Base-by-base conservation (phyloP, 495 filamentous ascomycete genomes). In the Sabuloglossum arenarium region DNA sequence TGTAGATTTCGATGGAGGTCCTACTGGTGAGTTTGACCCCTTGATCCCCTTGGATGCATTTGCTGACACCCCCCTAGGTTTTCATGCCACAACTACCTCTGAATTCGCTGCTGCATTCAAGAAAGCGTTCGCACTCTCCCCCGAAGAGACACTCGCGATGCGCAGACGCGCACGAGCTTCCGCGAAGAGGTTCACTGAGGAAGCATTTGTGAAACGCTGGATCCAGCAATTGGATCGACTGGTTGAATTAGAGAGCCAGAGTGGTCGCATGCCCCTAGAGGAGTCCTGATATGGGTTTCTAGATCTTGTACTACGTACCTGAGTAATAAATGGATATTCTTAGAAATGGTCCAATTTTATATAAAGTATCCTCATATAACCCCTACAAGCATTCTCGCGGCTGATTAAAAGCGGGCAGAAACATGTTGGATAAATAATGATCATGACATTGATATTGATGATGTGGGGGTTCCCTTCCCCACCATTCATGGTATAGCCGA, bases 181-280 rank as follows among this genome's bases (percentile, higher is more conserved):
- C 0, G 86, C 90, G 4, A 74, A 76, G 65, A 68, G 91, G 49
- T 98, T 98, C 63, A 85, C 84, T 0, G 91, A 96, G 67, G 82
- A 85, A 61, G 82, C 81, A 56, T 98, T 98, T 69, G 79, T 74
- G 6, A 71, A 68, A 59, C 76, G 76, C 37, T 97, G 91, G 91
- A 63, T 84, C 16, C 62, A 61, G 30, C 75, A 88, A 64, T 68
- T 94, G 68, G 77, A 81, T 65, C 77, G 74, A 66, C 70, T 95
- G 59, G 79, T 94, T 19, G 65, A 64, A 39, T 59, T 80, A 63
- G 50, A 37, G 34, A 37, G 34, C 12, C 2, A 1, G 2, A 37
- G 34, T 37, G 11, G n/a, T n/a, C n/a, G n/a, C n/a, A n/a, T n/a
- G n/a, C n/a, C n/a, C n/a, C n/a, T n/a, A n/a, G n/a, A n/a, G 39